Evolutionary conservation across 129 eudicot genomes (phyloP), one percentile per base, ranked within the genome.

Genomic region (Artemisia argyi): DNA sequence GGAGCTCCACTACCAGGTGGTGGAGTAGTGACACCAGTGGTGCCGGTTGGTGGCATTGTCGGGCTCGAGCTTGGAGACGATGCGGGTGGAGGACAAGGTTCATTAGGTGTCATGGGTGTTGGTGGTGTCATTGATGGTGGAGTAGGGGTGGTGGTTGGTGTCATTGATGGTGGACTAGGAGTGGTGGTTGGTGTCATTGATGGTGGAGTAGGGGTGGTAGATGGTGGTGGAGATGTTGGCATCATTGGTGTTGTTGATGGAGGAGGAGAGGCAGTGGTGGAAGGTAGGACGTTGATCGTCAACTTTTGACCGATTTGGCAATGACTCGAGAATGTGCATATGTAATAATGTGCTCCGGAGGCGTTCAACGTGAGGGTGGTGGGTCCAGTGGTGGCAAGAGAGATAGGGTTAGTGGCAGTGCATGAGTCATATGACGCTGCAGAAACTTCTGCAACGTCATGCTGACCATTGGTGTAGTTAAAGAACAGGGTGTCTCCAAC

Each of bases 251-350:
- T 20, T 20, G 22, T 20, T 20, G 22, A 20, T 20, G 22, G 22
- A 20, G 22, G 22, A 20, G 22, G 22, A 20, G 22, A 20, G 22
- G 22, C 22, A 20, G 76, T 22, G 5, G 79, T 1, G 51, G 48
- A 1, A 62, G 51, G 32, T 7, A 73, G 16, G 84, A 89, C 85
- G 57, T 73, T 77, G 50, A 89, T 86, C 52, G 92, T 78, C 64
- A 89, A 53, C 73, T 78, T 84, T 64, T 84, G 89, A 18, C 89
- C 92, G n/a, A 65, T 39, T 15, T 26, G 32, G 56, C 90, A 86
- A 35, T 86, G 90, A 14, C 73, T 24, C 12, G 70, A 0, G 26
- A 86, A 56, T 3, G 96, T 86, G 55, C 89, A 82, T 14, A 84
- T 56, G 82, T 70, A 86, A 76, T 74, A 77, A 61, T 82, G 85